A percentile compares a stretch with the other conserved stretches of the same genome.
These are phyloP conservation scores for Boletellus sp. DNA, from an alignment of 768 basidiomycete species.

Conservation along the genomic window DNA sequence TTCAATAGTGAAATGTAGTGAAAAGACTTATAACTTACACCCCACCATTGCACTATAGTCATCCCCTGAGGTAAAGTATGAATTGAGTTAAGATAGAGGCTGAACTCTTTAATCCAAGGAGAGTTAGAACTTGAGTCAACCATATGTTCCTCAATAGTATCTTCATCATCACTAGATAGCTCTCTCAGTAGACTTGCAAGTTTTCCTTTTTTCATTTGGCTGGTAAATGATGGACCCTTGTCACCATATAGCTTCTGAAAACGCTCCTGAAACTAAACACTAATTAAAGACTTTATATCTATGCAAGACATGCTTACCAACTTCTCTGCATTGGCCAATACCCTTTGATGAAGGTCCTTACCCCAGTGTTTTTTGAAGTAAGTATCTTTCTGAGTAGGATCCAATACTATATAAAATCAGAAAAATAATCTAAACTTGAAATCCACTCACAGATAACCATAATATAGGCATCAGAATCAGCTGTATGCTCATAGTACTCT, in stretches of 20 bases:
- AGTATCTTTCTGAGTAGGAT: slow-evolving; percentile 27
- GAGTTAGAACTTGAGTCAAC: slow-evolving; percentile 1
- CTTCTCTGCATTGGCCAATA: slow-evolving; percentile 23
- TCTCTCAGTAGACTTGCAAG: neutral
- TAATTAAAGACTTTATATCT: too few species aligned
- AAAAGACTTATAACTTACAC: slow-evolving; percentile 14
- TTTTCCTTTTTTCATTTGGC: neutral
- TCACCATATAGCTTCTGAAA: neutral
- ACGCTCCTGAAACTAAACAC: neutral
- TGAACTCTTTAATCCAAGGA: slow-evolving; percentile 23
- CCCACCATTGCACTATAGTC: too few species aligned
- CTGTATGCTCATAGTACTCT: slow-evolving; percentile 34
- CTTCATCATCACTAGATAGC: slow-evolving; percentile 11
- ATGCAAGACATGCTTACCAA: slow-evolving; percentile 7
- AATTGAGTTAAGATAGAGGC: slow-evolving; percentile 20
- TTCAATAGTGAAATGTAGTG: too few species aligned
- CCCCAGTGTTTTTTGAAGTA: too few species aligned
- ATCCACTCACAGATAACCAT: slow-evolving; percentile 31
- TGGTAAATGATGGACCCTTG: neutral
- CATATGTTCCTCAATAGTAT: neutral
- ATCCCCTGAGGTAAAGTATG: slow-evolving; percentile 13
- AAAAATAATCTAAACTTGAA: neutral
- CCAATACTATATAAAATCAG: slow-evolving; percentile 16
- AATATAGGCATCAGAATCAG: slow-evolving; percentile 30
- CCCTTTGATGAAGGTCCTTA: slow-evolving; percentile 2